Conservation (phyloP, 2,329 filamentous ascomycete genomes). For the Cercospora sesami region DNA sequence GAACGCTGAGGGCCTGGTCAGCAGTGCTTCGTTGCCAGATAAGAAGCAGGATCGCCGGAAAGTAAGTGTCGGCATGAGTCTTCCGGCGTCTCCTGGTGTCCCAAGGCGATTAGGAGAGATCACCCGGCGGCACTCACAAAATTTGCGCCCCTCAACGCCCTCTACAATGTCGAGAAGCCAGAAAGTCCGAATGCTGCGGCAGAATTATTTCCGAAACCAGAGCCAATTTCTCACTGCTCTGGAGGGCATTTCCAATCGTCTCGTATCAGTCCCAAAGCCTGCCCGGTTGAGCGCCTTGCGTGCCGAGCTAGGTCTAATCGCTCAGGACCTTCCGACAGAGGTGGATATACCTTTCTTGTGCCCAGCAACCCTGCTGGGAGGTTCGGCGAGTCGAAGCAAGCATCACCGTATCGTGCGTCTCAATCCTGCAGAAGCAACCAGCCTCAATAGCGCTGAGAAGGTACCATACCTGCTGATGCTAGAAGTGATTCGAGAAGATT, state of each 20-base stretch:
- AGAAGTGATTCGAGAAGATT: constrained; percentile 77
- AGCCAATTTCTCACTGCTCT: constrained; percentile 78
- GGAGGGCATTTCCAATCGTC: constrained; percentile 80
- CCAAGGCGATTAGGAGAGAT: constrained; percentile 40
- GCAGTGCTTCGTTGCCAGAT: constrained; percentile 39
- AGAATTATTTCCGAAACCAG: constrained; percentile 80
- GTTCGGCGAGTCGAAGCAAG: constrained; percentile 70
- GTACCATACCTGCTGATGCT: constrained; percentile 84
- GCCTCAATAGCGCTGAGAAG: constrained; percentile 82
- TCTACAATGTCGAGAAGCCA: constrained; percentile 65
- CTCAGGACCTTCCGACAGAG: constrained; percentile 77
- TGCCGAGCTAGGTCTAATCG: constrained; percentile 77
- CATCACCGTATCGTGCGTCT: constrained; percentile 82
- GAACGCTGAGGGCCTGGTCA: constrained; percentile 34
- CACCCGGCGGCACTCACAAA: constrained; percentile 58
- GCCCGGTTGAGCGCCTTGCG: constrained; percentile 77
- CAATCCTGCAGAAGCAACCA: constrained; percentile 80
- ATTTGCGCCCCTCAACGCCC: constrained; percentile 57
- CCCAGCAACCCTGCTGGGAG: constrained; percentile 70
- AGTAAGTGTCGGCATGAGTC: constrained; percentile 26
- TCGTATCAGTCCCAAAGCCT: constrained; percentile 78
- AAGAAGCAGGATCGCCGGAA: constrained; percentile 26
- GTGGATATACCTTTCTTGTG: constrained; percentile 82
- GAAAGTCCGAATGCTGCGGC: constrained; percentile 70
- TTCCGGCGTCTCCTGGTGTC: constrained; percentile 44